A percentile compares a stretch with the other conserved stretches of the same genome.
Evolutionary conservation across 805 yeast species (phyloP).

Genomic region (Debaryomyces prosopidis): DNA sequence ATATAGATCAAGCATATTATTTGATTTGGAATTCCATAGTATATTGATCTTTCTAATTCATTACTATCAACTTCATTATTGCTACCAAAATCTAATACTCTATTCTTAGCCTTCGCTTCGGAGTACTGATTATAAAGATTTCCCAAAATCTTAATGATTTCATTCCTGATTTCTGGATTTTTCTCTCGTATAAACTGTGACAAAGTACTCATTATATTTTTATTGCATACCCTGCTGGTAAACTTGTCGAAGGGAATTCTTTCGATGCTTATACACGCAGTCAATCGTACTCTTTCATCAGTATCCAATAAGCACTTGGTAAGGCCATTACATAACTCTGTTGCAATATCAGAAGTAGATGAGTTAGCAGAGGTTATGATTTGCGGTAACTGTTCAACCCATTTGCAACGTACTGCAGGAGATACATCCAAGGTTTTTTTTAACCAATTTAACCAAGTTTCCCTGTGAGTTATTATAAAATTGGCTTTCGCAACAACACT

Average conservation of each 20-base stretch:
- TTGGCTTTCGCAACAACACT: conserved; percentile 50
- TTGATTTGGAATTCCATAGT: conserved; percentile 59
- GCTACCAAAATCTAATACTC: conserved; percentile 31
- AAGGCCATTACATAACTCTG: conserved; percentile 47
- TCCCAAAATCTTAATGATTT: conserved; percentile 56
- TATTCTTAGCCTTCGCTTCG: conserved; percentile 9
- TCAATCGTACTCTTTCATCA: conserved; percentile 69
- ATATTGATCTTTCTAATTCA: conserved; percentile 31
- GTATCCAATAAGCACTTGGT: conserved; percentile 71
- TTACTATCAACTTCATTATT: conserved; percentile 21
- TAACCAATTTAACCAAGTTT: conserved; percentile 70
- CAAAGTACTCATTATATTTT: conserved; percentile 52
- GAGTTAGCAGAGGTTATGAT: conserved; percentile 48
- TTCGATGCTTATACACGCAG: conserved; percentile 55
- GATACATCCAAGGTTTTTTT: conserved; percentile 72
- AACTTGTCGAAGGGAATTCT: conserved; percentile 48
- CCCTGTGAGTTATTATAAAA: conserved; percentile 57
- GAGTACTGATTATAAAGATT: conserved; percentile 53
- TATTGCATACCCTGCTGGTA: conserved; percentile 47
- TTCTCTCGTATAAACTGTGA: conserved; percentile 72
- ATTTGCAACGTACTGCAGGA: conserved; percentile 60
- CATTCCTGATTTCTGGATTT: conserved; percentile 60
- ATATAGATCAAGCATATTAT: conserved; percentile 69
- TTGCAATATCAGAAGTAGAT: conserved; percentile 47
- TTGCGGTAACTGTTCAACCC: conserved; percentile 62